Evolutionary conservation across 495 filamentous ascomycete genomes (phyloP).

Genomic region (Hyaloscypha variabilis): DNA sequence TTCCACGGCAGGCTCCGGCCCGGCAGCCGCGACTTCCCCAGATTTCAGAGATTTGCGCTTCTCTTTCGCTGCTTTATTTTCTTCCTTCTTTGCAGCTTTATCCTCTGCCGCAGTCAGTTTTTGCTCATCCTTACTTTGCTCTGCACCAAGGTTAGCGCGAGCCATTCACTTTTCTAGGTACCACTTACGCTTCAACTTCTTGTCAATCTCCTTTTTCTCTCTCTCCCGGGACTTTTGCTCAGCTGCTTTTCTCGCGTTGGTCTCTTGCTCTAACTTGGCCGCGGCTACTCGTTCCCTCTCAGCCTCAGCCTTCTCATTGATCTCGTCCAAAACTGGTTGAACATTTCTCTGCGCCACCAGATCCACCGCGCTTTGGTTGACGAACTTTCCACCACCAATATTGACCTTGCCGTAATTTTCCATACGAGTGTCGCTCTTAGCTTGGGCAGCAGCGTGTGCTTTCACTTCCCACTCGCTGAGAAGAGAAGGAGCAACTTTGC

Average conservation of each 20-base stretch:
- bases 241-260: conserved; percentile 46
- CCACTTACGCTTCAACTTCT: conserved; percentile 30
- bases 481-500: conserved; percentile 69
- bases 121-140: conserved; percentile 52
- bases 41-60: conserved; percentile 26
- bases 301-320: conserved; percentile 72
- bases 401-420: conserved; percentile 66
- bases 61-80: conserved; percentile 40
- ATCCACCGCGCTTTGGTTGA: conserved; percentile 80
- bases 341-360: conserved; percentile 76
- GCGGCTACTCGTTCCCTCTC: conserved; percentile 63
- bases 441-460: conserved; percentile 65
- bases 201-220: conserved; percentile 31
- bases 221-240: conserved; percentile 42
- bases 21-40: neutral
- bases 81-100: conserved; percentile 49
- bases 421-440: conserved; percentile 60
- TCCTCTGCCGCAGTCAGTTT: conserved; percentile 53
- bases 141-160: conserved; percentile 24
- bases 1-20: too few species aligned
- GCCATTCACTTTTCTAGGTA: neutral
- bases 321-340: conserved; percentile 91
- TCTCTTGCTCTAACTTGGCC: conserved; percentile 48
- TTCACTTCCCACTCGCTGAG: conserved; percentile 80
- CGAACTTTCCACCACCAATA: conserved; percentile 78